Percentiles rank a stretch among this genome's conserved stretches.
These are phyloP conservation scores for Arachnopeziza araneosa DNA, from an alignment of 2,329 filamentous ascomycete genomes.

Conservation along the genomic window DNA sequence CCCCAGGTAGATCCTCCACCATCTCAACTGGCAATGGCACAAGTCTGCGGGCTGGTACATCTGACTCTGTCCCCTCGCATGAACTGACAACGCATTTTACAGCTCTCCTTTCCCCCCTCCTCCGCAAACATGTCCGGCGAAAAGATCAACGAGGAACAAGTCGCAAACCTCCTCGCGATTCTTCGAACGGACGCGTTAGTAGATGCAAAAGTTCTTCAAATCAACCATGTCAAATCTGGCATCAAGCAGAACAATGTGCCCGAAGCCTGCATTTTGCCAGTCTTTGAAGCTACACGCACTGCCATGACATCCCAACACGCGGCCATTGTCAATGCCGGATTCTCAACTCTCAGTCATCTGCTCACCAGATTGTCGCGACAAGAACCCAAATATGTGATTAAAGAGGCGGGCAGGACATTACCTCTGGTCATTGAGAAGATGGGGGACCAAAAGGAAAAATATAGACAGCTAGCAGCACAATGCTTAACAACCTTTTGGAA, in stretches of 20 bases:
- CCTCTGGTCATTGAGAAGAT: conserved; percentile 77
- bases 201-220: conserved; percentile 64
- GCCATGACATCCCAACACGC: conserved; percentile 73
- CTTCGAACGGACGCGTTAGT: conserved; percentile 58
- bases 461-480: conserved; percentile 67
- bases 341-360: conserved; percentile 82
- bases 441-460: conserved; percentile 82
- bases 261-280: conserved; percentile 60
- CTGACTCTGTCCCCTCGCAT: background rate
- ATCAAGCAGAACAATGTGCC: conserved; percentile 93
- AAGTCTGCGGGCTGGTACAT: background rate
- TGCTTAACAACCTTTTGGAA: conserved; percentile 73
- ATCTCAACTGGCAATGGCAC: background rate
- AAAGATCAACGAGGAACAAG: conserved; percentile 54
- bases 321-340: conserved; percentile 72
- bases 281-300: conserved; percentile 77
- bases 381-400: conserved; percentile 66
- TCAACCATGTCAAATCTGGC: conserved; percentile 73
- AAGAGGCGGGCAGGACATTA: conserved; percentile 66
- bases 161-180: conserved; percentile 46
- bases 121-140: conserved; percentile 40
- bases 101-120: background rate
- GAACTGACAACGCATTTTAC: conserved; percentile 1
- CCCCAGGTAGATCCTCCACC: background rate
- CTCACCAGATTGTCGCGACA: conserved; percentile 82